Evolutionary conservation across 352 stramenopile species (phyloP).

Genomic region (Phytophthora megakarya): DNA sequence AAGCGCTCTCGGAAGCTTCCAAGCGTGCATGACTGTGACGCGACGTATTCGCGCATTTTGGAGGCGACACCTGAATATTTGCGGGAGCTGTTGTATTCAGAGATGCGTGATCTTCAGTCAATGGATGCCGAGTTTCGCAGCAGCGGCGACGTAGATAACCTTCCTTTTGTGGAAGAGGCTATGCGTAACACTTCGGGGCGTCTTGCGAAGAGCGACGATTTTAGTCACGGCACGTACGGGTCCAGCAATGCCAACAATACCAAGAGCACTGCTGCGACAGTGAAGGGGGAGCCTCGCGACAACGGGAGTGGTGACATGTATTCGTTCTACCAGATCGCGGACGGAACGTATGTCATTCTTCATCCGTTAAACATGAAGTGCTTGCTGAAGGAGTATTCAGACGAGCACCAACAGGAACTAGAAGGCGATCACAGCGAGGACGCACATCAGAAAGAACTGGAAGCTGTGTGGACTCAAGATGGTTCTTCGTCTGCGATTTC

Average conservation of each 20-base stretch:
- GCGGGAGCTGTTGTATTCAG: slow-evolving; percentile 54
- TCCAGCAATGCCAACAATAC: not conserved
- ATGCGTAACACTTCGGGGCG: slow-evolving; percentile 72
- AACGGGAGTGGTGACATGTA: slow-evolving; percentile 49
- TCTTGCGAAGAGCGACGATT: slow-evolving; percentile 41
- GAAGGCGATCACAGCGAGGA: slow-evolving; percentile 11
- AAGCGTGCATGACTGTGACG: slow-evolving; percentile 70
- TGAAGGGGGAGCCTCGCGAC: slow-evolving; percentile 20
- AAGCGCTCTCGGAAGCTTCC: slow-evolving; percentile 58
- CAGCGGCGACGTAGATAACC: slow-evolving; percentile 68
- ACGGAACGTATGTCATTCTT: slow-evolving; percentile 89
- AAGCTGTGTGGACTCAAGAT: slow-evolving; percentile 39
- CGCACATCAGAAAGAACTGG: slow-evolving; percentile 27
- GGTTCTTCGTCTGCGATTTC: slow-evolving; percentile 24
- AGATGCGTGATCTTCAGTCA: slow-evolving; percentile 72
- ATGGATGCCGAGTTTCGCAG: slow-evolving; percentile 78
- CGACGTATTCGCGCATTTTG: slow-evolving; percentile 73
- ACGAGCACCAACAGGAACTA: slow-evolving; percentile 37
- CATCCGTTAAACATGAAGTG: slow-evolving; percentile 92
- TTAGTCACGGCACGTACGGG: slow-evolving; percentile 20
- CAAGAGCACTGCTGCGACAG: not conserved
- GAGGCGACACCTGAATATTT: slow-evolving; percentile 74
- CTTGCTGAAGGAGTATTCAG: slow-evolving; percentile 75
- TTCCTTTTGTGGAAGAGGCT: slow-evolving; percentile 82
- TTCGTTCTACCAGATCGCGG: slow-evolving; percentile 86